Evolutionary conservation across 2,329 filamentous ascomycete species (phyloP).

Genomic region (Cytospora piceae): DNA sequence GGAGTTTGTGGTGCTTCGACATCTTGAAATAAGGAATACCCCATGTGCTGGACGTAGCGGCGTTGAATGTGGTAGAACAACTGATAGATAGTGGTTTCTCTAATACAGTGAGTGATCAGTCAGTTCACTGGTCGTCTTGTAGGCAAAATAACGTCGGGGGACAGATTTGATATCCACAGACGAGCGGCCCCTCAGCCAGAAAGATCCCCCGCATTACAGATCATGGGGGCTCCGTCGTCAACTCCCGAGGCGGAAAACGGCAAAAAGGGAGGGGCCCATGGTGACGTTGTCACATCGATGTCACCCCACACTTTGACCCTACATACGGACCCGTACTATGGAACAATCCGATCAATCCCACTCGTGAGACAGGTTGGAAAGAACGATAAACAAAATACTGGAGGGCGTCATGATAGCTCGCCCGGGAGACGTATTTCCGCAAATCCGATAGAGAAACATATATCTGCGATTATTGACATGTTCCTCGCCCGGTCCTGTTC

Average conservation of each 20-base stretch:
- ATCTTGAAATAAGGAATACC: too few relatives aligned
- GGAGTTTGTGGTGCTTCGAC: too few relatives aligned
- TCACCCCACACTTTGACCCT: conserved; percentile 5
- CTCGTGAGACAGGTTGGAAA: too few relatives aligned
- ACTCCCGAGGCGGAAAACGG: conserved; percentile 16
- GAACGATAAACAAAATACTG: background rate
- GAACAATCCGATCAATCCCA: too few relatives aligned
- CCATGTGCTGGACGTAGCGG: too few relatives aligned
- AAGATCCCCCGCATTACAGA: conserved; percentile 26
- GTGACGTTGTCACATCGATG: conserved; percentile 14
- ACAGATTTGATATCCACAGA: conserved; percentile 2
- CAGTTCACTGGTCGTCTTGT: too few relatives aligned
- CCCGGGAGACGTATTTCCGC: conserved; percentile 15
- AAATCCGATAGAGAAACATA: conserved; percentile 2
- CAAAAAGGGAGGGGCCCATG: conserved; percentile 14
- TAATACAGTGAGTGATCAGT: too few relatives aligned
- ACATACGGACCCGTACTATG: background rate
- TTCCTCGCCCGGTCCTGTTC: background rate
- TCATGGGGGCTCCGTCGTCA: conserved; percentile 8
- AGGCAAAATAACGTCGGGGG: background rate
- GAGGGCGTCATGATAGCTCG: background rate
- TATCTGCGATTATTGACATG: background rate
- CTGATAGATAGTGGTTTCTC: too few relatives aligned
- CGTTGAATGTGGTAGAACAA: too few relatives aligned
- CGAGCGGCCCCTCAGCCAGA: conserved; percentile 10